Conservation (phyloP, 768 basidiomycete species). For the Tephrocybe sp. region DNA sequence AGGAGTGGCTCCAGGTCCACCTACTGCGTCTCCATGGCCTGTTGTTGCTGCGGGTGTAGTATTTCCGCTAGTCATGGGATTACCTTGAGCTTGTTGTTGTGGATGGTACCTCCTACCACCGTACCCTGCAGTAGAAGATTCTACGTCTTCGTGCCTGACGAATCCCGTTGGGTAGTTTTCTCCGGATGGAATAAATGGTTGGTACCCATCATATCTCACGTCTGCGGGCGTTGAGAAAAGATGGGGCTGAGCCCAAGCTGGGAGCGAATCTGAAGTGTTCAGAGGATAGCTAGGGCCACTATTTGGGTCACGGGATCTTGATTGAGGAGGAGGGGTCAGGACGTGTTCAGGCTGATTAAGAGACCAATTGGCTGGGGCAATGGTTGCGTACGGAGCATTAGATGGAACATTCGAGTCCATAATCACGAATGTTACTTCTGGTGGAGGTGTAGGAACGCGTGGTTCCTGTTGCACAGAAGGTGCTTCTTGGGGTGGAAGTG, state of each 20-base stretch:
- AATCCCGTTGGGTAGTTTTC: conserved; percentile 15
- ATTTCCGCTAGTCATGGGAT: background rate
- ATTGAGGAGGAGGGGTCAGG: background rate
- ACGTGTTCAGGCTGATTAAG: background rate
- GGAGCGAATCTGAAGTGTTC: background rate
- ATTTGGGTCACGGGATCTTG: background rate
- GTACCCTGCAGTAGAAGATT: conserved; percentile 4
- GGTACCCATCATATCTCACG: background rate
- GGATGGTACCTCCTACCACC: background rate
- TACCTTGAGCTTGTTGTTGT: background rate
- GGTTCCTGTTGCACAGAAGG: background rate
- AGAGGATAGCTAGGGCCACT: background rate
- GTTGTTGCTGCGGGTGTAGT: background rate
- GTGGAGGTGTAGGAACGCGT: background rate
- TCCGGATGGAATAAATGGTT: background rate
- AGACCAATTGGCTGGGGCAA: conserved; percentile 9
- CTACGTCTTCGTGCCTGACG: conserved; percentile 11
- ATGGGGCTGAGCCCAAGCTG: background rate
- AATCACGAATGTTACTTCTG: background rate
- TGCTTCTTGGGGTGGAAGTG: background rate
- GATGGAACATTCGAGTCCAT: background rate
- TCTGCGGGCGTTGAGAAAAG: background rate
- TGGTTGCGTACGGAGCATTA: conserved; percentile 8
- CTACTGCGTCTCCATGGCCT: no score
- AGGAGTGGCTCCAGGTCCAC: no score